Conservation (phyloP, 2,329 filamentous ascomycete genomes). For the Sporothrix pseudoabietina region DNA sequence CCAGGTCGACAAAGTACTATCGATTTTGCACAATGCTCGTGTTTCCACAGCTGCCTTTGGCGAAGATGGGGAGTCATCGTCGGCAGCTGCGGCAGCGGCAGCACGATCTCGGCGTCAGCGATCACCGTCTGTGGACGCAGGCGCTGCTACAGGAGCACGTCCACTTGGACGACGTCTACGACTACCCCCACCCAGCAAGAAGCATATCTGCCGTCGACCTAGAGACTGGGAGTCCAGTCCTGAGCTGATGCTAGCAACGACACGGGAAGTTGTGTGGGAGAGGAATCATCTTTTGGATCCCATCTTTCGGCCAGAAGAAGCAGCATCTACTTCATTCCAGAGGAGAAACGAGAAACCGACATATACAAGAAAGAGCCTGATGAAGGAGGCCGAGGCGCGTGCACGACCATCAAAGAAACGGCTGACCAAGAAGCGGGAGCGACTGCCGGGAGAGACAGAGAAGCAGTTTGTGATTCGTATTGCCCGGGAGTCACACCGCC, state of each 20-base stretch:
- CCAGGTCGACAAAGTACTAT: constrained; percentile 69
- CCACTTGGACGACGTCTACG: neutral
- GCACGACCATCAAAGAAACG: constrained; percentile 48
- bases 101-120: neutral
- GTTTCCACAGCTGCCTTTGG: constrained; percentile 43
- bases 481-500: constrained; percentile 46
- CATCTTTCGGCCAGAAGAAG: too few species aligned
- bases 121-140: neutral
- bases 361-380: neutral
- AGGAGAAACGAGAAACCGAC: neutral
- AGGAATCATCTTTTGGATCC: too few species aligned
- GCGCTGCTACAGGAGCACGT: neutral
- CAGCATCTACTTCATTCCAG: neutral
- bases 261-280: neutral
- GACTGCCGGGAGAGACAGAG: constrained; percentile 50
- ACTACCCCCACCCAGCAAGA: constrained; percentile 22
- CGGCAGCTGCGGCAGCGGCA: too few species aligned
- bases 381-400: constrained; percentile 28
- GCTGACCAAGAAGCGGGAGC: constrained; percentile 46
- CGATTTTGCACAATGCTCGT: constrained; percentile 68
- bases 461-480: constrained; percentile 52
- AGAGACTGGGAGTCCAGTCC: neutral
- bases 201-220: neutral
- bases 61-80: neutral
- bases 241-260: constrained; percentile 29